These are phyloP conservation scores for Coemansia sp. DNA, from an alignment of 192 early-diverging fungal species.

Conservation along the genomic window DNA sequence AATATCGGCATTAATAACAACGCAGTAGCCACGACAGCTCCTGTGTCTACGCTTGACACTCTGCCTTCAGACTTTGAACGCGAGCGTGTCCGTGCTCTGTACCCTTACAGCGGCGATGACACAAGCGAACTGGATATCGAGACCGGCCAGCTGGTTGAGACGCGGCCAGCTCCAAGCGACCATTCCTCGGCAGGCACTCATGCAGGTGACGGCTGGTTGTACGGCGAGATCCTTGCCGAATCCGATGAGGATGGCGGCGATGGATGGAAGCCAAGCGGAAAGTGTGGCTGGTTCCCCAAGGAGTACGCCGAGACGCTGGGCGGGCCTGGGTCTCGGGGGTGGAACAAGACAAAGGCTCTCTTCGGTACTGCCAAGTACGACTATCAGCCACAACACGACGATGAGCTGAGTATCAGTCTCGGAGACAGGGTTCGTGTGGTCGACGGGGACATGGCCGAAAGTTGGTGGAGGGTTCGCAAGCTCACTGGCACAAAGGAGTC, in stretches of 20 bases:
- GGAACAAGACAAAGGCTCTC: conserved; percentile 38
- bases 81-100: conserved; percentile 36
- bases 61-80: conserved; percentile 13
- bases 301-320: conserved; percentile 46
- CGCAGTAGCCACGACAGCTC: background rate
- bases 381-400: conserved; percentile 49
- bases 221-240: conserved; percentile 35
- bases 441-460: conserved; percentile 48
- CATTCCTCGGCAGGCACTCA: conserved; percentile 5
- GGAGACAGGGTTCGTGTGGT: conserved; percentile 44
- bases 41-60: background rate
- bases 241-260: conserved; percentile 23
- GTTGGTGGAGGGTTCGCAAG: conserved; percentile 51
- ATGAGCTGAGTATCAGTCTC: conserved; percentile 32
- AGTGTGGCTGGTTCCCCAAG: conserved; percentile 42
- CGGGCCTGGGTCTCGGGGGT: conserved; percentile 31
- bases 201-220: conserved; percentile 47
- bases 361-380: conserved; percentile 50
- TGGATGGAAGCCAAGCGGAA: conserved; percentile 39
- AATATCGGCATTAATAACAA: background rate
- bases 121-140: conserved; percentile 28
- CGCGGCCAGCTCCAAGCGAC: conserved; percentile 13
- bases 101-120: conserved; percentile 28
- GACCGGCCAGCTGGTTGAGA: conserved; percentile 44
- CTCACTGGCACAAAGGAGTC: background rate